Evolutionary conservation across 23 red algal species (phyloP), one percentile per base, ranked within the genome.

Genomic region (Cyanidium caldarium): DNA sequence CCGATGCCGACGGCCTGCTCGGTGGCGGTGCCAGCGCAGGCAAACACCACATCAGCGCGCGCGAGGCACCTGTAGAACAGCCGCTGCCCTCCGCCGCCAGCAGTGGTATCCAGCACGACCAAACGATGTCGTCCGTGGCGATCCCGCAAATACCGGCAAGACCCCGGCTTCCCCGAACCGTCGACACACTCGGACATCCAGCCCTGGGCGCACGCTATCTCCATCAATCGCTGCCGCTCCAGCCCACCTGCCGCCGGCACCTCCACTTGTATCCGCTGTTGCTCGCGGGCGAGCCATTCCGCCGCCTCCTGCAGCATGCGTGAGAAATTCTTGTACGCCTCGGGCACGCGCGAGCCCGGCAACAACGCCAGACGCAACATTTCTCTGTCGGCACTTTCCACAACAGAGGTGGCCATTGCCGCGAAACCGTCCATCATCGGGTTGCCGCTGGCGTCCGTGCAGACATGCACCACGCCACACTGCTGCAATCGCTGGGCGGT

Each of bases 391-490:
- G 7, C 16, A 5, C 3, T 12, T 28, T 21, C 51, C n/a, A n/a
- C n/a, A n/a, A n/a, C n/a, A n/a, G n/a, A n/a, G n/a, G n/a, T n/a
- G n/a, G n/a, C n/a, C n/a, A n/a, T n/a, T n/a, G n/a, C n/a, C 51
- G 37, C 41, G 13, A 75, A 26, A 56, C 43, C 70, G 41, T 75
- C 70, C 39, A 75, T 44, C 70, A 75, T 75, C 5, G 70, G 70
- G 33, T 75, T 75, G n/a, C n/a, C n/a, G 10, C 40, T 34, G 14
- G 58, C 46, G 31, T 51, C 30, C 5, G 46, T 42, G n/a, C n/a
- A 16, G 1, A 46, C 40, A 23, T 46, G 34, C 2, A 7, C 5
- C 31, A 75, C 2, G 2, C 41, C 70, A 46, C 40, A 26, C 31
- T 46, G 46, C 1, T 14, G 0, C 39, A 75, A 39, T 36, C 38